phyloP scores from a whole-genome alignment of 1,139 yeast species.

The Kurtzmaniella quercitrusa region DNA sequence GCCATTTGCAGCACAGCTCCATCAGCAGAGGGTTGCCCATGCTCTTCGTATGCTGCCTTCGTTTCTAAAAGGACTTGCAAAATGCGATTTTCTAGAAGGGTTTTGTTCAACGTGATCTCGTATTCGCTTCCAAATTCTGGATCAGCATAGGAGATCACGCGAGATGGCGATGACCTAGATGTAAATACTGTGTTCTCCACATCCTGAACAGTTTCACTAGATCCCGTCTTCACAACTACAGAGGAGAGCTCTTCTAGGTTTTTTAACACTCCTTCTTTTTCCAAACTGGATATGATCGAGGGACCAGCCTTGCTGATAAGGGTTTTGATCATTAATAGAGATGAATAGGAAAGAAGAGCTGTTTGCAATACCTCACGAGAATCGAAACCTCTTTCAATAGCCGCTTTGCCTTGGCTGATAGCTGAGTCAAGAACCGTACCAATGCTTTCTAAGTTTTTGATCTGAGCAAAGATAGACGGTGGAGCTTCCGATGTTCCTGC shows the following conservation, averaged over 20 bases:
- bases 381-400: slow-evolving; percentile 10
- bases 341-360: slow-evolving; percentile 6
- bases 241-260: slow-evolving; percentile 35
- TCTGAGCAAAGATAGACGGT: slow-evolving; percentile 14
- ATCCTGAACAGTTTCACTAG: not conserved
- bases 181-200: not conserved
- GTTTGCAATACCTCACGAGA: slow-evolving; percentile 14
- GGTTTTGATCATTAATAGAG: slow-evolving; percentile 21
- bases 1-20: not conserved
- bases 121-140: not conserved
- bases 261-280: slow-evolving; percentile 66
- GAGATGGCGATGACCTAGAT: not conserved
- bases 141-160: not conserved
- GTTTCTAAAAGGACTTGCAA: not conserved
- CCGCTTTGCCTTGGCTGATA: slow-evolving; percentile 53
- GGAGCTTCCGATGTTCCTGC: slow-evolving; percentile 6
- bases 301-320: slow-evolving; percentile 45
- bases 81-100: not conserved
- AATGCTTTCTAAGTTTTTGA: slow-evolving; percentile 26
- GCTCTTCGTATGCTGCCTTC: not conserved
- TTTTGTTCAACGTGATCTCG: not conserved
- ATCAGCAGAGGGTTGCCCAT: not conserved
- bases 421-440: slow-evolving; percentile 61
- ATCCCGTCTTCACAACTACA: not conserved
- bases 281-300: slow-evolving; percentile 46